Conservation (phyloP, 2,329 filamentous ascomycete species). For the Clonostachys rhizophaga region DNA sequence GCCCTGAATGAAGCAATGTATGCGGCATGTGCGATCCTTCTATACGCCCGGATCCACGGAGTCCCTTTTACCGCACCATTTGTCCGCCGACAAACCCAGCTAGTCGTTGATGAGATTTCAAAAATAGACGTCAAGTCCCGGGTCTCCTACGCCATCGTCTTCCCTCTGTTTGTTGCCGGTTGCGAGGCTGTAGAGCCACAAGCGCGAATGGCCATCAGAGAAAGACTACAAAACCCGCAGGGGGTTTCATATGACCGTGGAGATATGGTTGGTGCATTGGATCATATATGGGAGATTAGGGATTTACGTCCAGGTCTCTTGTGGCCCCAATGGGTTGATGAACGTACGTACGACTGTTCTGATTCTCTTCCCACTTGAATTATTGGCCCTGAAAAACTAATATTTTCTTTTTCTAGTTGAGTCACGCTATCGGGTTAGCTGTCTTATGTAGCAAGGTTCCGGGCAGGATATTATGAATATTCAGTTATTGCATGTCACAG, state of each 20-base stretch:
- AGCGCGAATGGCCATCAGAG: constrained; percentile 3
- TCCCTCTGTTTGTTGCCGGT: constrained; percentile 8
- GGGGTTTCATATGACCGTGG: constrained; percentile 5
- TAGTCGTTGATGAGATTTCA: constrained; percentile 2
- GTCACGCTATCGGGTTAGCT: constrained; percentile 5
- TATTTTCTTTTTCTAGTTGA: constrained; percentile 1
- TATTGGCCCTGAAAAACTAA: not conserved
- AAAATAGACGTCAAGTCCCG: constrained; percentile 6
- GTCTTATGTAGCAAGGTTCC: constrained; percentile 2
- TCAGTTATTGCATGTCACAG: too few relatives aligned
- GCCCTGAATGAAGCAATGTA: constrained; percentile 9
- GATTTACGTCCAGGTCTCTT: constrained; percentile 6
- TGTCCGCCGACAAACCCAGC: constrained; percentile 5
- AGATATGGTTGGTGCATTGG: constrained; percentile 6
- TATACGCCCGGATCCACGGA: constrained; percentile 6
- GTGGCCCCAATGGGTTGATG: constrained; percentile 6
- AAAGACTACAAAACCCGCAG: constrained; percentile 3
- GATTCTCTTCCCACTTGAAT: not conserved
- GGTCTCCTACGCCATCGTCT: constrained; percentile 6
- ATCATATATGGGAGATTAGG: constrained; percentile 8
- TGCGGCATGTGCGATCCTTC: constrained; percentile 4
- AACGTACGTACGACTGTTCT: constrained; percentile 1
- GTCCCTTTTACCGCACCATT: constrained; percentile 6
- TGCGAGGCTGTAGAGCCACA: constrained; percentile 8
- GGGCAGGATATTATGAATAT: too few relatives aligned